phyloP scores from a whole-genome alignment of 1,139 yeast species.

The Taphrina sp. region DNA sequence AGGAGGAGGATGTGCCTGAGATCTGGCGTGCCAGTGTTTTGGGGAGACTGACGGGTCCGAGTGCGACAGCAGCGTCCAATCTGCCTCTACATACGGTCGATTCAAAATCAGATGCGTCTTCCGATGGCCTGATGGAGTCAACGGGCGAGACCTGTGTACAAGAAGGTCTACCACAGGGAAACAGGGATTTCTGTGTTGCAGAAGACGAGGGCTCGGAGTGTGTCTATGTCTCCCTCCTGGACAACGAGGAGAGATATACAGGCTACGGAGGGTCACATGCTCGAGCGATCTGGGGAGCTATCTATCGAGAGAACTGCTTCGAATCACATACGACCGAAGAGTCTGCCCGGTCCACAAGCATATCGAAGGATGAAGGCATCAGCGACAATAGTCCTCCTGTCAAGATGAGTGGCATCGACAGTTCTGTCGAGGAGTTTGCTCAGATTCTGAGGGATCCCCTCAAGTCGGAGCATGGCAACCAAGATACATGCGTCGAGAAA shows the following conservation, averaged over 20 bases:
- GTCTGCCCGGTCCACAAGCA: slow-evolving; percentile 35
- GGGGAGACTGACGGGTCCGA: slow-evolving; percentile 51
- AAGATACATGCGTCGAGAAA: slow-evolving; percentile 62
- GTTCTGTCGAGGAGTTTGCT: slow-evolving; percentile 10
- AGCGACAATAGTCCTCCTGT: background rate
- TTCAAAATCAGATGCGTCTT: slow-evolving; percentile 40
- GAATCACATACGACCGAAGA: slow-evolving; percentile 41
- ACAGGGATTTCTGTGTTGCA: slow-evolving; percentile 56
- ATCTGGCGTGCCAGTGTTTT: slow-evolving; percentile 70
- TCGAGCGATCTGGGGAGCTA: slow-evolving; percentile 87
- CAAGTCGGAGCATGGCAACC: slow-evolving; percentile 35
- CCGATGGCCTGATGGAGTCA: slow-evolving; percentile 46
- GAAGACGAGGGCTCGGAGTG: slow-evolving; percentile 58
- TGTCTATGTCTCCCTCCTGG: slow-evolving; percentile 79
- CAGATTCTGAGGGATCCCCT: slow-evolving; percentile 23
- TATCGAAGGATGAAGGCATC: slow-evolving; percentile 4
- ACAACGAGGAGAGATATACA: slow-evolving; percentile 93
- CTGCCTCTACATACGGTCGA: slow-evolving; percentile 43
- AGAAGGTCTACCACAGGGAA: slow-evolving; percentile 22
- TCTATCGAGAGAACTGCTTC: slow-evolving; percentile 89
- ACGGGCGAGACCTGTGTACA: slow-evolving; percentile 42
- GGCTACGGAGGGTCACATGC: slow-evolving; percentile 95
- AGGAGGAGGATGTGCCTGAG: slow-evolving; percentile 60
- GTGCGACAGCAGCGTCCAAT: slow-evolving; percentile 45
- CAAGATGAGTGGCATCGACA: background rate